Percentiles rank a stretch among this genome's conserved stretches.
Evolutionary conservation across 768 basidiomycete genomes (phyloP).

Genomic region (Imleria badia): DNA sequence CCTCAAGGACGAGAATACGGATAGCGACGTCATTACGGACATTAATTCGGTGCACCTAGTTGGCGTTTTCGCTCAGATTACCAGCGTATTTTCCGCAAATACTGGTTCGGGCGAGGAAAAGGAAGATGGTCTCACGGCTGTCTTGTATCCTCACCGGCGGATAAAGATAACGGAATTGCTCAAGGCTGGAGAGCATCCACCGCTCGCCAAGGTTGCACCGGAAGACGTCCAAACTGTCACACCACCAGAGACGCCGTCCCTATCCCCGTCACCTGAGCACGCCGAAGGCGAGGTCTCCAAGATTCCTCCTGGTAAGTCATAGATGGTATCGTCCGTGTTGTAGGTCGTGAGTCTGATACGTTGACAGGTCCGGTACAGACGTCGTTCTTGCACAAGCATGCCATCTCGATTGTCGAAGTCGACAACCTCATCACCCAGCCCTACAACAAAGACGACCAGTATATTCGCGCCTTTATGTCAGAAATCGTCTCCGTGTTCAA

Average conservation of each 20-base stretch:
- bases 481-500: slow-evolving; percentile 98
- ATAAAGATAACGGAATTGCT: slow-evolving; percentile 87
- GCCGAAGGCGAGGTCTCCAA: slow-evolving; percentile 24
- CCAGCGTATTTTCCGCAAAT: slow-evolving; percentile 78
- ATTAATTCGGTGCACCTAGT: slow-evolving; percentile 86
- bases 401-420: slow-evolving; percentile 86
- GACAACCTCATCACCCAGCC: slow-evolving; percentile 79
- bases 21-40: slow-evolving; percentile 90
- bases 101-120: slow-evolving; percentile 56
- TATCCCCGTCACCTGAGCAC: slow-evolving; percentile 25
- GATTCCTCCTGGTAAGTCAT: slow-evolving; percentile 22
- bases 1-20: slow-evolving; percentile 89
- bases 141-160: slow-evolving; percentile 89
- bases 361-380: slow-evolving; percentile 68
- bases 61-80: slow-evolving; percentile 97
- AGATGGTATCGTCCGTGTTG: too few species aligned
- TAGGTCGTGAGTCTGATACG: not conserved
- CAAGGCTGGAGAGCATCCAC: slow-evolving; percentile 51
- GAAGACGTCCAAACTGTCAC: slow-evolving; percentile 44
- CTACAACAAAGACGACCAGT: slow-evolving; percentile 91
- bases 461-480: slow-evolving; percentile 93
- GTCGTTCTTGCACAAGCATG: slow-evolving; percentile 77
- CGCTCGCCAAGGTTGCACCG: slow-evolving; percentile 36
- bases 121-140: slow-evolving; percentile 91
- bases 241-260: slow-evolving; percentile 42